These are phyloP conservation scores for Mrakia blollopis DNA, from an alignment of 768 basidiomycete genomes.

Conservation along the genomic window DNA sequence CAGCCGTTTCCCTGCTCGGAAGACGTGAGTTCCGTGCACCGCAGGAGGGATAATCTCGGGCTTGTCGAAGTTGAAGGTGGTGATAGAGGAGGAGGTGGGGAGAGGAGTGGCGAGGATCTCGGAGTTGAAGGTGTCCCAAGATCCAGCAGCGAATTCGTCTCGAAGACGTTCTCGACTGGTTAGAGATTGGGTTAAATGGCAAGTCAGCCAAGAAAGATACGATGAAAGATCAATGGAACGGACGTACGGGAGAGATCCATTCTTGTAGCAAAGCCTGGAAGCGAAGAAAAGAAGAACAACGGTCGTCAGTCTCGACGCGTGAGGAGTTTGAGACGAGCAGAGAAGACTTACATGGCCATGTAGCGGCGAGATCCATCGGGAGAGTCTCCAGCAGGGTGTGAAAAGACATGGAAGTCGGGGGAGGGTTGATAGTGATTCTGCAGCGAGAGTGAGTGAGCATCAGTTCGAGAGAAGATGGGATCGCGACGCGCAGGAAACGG, in stretches of 20 bases:
- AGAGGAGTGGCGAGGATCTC: slow-evolving; percentile 55
- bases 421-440: neutral
- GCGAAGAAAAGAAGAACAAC: neutral
- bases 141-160: slow-evolving; percentile 56
- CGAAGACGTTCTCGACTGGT: slow-evolving; percentile 67
- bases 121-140: slow-evolving; percentile 68
- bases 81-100: slow-evolving; percentile 40
- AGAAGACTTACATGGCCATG: slow-evolving; percentile 58
- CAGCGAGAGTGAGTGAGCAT: too few relatives aligned
- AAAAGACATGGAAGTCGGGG: slow-evolving; percentile 43
- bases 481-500: slow-evolving; percentile 49
- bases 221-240: neutral
- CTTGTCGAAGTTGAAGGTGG: slow-evolving; percentile 72
- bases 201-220: slow-evolving; percentile 44
- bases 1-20: slow-evolving; percentile 46
- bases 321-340: neutral
- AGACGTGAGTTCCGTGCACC: slow-evolving; percentile 67
- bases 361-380: slow-evolving; percentile 48
- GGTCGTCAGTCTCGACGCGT: neutral
- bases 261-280: slow-evolving; percentile 76
- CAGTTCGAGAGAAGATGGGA: slow-evolving; percentile 24
- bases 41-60: slow-evolving; percentile 82
- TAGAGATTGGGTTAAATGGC: neutral
- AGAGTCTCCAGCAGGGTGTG: slow-evolving; percentile 50
- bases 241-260: slow-evolving; percentile 34